Percentiles rank a stretch among this genome's conserved stretches.
These are phyloP conservation scores for Pisolithus marmoratus DNA, from an alignment of 768 basidiomycete species.

Conservation along the genomic window DNA sequence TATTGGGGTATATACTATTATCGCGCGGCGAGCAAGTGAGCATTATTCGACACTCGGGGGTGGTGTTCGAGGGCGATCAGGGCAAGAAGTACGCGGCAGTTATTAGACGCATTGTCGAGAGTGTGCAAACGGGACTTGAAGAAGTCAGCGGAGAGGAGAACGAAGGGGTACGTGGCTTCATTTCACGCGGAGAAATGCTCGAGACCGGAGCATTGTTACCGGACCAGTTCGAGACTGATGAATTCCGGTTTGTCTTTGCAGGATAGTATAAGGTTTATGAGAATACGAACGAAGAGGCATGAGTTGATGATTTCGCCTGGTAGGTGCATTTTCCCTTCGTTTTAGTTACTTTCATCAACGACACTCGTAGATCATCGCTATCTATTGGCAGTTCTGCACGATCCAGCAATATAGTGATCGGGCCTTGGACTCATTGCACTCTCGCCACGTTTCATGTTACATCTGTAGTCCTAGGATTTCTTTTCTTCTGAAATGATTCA, in stretches of 20 bases:
- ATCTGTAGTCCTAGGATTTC: constrained; percentile 12
- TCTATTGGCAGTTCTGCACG: constrained; percentile 78
- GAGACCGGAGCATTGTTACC: neutral
- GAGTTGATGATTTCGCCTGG: constrained; percentile 95
- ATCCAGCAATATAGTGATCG: constrained; percentile 48
- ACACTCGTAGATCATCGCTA: constrained; percentile 61
- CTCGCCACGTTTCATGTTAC: neutral
- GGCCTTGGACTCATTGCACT: neutral
- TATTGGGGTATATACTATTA: constrained; percentile 82
- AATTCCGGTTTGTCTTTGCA: constrained; percentile 22
- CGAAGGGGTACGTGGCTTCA: constrained; percentile 43
- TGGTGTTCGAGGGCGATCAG: constrained; percentile 81
- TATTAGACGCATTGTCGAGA: constrained; percentile 70
- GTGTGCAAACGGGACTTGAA: constrained; percentile 71
- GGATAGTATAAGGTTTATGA: constrained; percentile 86
- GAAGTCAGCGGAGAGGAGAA: constrained; percentile 64
- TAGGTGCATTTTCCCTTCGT: constrained; percentile 30
- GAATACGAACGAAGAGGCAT: constrained; percentile 86
- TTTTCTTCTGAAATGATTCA: constrained; percentile 6
- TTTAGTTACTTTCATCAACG: neutral
- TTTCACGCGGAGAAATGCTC: neutral
- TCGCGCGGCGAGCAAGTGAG: constrained; percentile 66
- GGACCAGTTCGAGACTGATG: neutral
- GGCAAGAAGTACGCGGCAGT: constrained; percentile 70
- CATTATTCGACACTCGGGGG: constrained; percentile 81